Evolutionary conservation across 2,329 filamentous ascomycete species (phyloP).

Genomic region (Phialophora chinensis): DNA sequence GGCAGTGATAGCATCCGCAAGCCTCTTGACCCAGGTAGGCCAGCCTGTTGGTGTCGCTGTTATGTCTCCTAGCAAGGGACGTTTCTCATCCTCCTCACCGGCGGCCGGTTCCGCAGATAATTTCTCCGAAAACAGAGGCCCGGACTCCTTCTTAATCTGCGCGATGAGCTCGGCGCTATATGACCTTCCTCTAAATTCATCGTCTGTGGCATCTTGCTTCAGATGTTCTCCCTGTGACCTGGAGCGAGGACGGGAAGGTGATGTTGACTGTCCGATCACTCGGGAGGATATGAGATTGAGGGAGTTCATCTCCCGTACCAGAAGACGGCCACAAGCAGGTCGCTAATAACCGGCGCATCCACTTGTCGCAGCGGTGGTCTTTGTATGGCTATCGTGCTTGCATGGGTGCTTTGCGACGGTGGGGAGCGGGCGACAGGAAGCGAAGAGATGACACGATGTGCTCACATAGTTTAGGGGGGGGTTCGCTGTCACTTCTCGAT

Average conservation of each 20-base stretch:
- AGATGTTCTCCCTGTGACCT: slow-evolving; percentile 58
- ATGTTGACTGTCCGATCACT: slow-evolving; percentile 67
- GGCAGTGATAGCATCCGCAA: slow-evolving; percentile 75
- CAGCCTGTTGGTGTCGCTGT: slow-evolving; percentile 47
- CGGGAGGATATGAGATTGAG: slow-evolving; percentile 90
- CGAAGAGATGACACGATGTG: slow-evolving; percentile 19
- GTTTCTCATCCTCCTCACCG: slow-evolving; percentile 63
- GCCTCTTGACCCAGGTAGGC: slow-evolving; percentile 67
- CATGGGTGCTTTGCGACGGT: slow-evolving; percentile 22
- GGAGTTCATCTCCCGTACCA: slow-evolving; percentile 75
- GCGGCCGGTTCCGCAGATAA: slow-evolving; percentile 35
- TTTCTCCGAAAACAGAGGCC: slow-evolving; percentile 43
- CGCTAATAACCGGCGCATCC: slow-evolving; percentile 11
- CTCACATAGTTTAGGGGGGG: slow-evolving; percentile 24
- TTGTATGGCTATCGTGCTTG: slow-evolving; percentile 19
- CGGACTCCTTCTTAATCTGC: slow-evolving; percentile 42
- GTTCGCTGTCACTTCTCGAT: slow-evolving; percentile 2
- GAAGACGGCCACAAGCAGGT: slow-evolving; percentile 17
- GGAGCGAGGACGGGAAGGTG: slow-evolving; percentile 60
- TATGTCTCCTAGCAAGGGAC: not conserved
- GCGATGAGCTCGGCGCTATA: slow-evolving; percentile 50
- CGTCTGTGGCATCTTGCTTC: slow-evolving; percentile 43
- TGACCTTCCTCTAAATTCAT: slow-evolving; percentile 49
- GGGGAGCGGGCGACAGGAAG: slow-evolving; percentile 16
- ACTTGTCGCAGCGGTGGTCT: slow-evolving; percentile 11